Conservation (phyloP, 2,329 filamentous ascomycete species). For the Chrysoporthe austroafricana region DNA sequence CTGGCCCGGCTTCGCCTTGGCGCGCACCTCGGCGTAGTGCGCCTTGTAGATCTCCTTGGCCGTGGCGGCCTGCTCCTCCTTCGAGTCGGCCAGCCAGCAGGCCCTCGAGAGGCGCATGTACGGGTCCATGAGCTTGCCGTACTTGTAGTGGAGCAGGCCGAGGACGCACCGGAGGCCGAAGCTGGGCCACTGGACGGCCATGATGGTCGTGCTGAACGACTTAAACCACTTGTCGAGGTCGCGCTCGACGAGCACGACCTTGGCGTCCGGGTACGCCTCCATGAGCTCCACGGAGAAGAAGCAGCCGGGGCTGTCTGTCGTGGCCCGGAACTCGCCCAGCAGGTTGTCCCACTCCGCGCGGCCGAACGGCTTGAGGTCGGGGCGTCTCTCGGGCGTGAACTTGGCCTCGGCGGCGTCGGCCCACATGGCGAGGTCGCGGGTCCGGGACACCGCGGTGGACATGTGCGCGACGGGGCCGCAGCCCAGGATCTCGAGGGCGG, state of each 20-base stretch:
- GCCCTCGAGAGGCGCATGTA: conserved; percentile 20
- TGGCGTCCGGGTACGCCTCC: conserved; percentile 48
- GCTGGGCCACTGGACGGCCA: conserved; percentile 22
- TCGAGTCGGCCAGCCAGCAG: conserved; percentile 8
- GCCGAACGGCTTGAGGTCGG: conserved; percentile 18
- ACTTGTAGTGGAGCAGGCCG: conserved; percentile 17
- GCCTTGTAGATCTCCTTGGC: conserved; percentile 25
- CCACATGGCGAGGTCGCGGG: conserved; percentile 24
- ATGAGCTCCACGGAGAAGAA: conserved; percentile 40
- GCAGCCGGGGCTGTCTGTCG: conserved; percentile 24
- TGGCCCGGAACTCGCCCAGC: conserved; percentile 19
- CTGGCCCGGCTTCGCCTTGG: conserved; percentile 13
- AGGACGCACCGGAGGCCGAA: conserved; percentile 20
- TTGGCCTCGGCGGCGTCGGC: conserved; percentile 24
- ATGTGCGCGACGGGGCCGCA: conserved; percentile 22
- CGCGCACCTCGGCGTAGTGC: conserved; percentile 24
- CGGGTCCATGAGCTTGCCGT: conserved; percentile 24
- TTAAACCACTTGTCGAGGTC: conserved; percentile 39
- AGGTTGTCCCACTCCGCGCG: conserved; percentile 26
- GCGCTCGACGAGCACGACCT: conserved; percentile 44
- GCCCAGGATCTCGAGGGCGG: conserved; percentile 24
- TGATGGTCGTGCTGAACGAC: conserved; percentile 32
- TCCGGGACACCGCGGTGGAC: conserved; percentile 21
- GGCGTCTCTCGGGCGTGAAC: conserved; percentile 21
- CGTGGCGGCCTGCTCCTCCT: conserved; percentile 22